Conservation (phyloP, 768 basidiomycete genomes). For the Gyrodon lividus region DNA sequence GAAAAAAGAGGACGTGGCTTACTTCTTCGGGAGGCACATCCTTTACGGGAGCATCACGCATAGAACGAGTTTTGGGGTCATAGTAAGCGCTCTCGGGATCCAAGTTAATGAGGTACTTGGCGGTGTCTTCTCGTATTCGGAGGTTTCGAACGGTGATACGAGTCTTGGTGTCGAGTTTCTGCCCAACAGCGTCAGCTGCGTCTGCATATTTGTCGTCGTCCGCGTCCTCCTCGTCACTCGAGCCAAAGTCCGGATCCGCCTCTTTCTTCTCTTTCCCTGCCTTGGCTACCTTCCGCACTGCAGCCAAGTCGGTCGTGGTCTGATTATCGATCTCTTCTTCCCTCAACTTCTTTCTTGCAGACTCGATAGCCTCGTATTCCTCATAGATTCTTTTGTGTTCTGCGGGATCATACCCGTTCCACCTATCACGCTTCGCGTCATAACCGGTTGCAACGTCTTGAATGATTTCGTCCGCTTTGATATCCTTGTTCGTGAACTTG, state of each 20-base stretch:
- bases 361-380: constrained; percentile 91
- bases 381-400: constrained; percentile 87
- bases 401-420: constrained; percentile 95
- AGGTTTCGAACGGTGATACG: constrained; percentile 97
- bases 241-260: constrained; percentile 90
- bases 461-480: constrained; percentile 87
- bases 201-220: constrained; percentile 99
- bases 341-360: constrained; percentile 82
- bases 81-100: constrained; percentile 97
- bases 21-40: constrained; percentile 86
- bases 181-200: constrained; percentile 95
- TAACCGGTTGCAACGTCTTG: constrained; percentile 78
- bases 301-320: constrained; percentile 88
- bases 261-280: constrained; percentile 72
- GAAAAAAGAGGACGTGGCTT: constrained; percentile 27
- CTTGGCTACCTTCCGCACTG: constrained; percentile 93
- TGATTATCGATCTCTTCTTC: constrained; percentile 99
- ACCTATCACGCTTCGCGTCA: constrained; percentile 94
- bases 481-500: constrained; percentile 86
- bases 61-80: constrained; percentile 98
- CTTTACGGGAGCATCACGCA: constrained; percentile 92
- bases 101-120: constrained; percentile 96
- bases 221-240: constrained; percentile 91
- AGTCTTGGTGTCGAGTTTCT: constrained; percentile 97
- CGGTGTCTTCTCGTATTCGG: constrained; percentile 98